Base-by-base conservation (phyloP, 805 yeast species). In the Blastobotrys terrestris region DNA sequence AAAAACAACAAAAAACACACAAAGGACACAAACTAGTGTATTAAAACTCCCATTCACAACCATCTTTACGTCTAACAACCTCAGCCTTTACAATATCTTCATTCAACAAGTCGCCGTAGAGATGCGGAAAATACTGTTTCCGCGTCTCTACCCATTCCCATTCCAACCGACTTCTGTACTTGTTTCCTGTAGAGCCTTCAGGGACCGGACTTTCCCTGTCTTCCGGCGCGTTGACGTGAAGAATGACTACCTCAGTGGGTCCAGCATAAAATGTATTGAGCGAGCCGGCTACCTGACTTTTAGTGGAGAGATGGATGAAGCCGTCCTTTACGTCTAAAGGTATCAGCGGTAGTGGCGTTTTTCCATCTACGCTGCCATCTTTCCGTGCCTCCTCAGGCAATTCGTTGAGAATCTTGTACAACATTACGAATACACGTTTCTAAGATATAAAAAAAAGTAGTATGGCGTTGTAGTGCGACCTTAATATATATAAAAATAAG, bases 311-410 rank as follows among this genome's bases (percentile, higher is more conserved):
- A 49, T 63, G 67, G 19, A 62, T 56, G 46, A 58, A 63, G 14
- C 67, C 67, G 47, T 63, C 65, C 44, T 58, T 59, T 18, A 54
- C 46, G 46, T 63, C 67, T 20, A 62, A 51, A 8, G 60, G 60
- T 16, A 58, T 46, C 22, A 53, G 41, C 11, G 66, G 66, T 11
- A 63, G 54, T 19, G 58, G 56, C 5, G 58, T 49, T 22, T 56
- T 46, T 14, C 55, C 53, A 19, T 52, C 44, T 2, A 52, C 55
- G 18, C 58, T 47, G 44, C 60, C 62, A 53, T 58, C 60, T 45
- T 60, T 58, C 14, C 40, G 40, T 14, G 64, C 64, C 47, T 61
- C 64, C 31, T 45, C 49, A 15, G 64, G 64, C 42, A 59, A 47
- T 8, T 47, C 41, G 6, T 42, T 46, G 35, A 61, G 55, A 35